Base-by-base conservation (phyloP, 345 rosid species). In the Salix purpurea region DNA sequence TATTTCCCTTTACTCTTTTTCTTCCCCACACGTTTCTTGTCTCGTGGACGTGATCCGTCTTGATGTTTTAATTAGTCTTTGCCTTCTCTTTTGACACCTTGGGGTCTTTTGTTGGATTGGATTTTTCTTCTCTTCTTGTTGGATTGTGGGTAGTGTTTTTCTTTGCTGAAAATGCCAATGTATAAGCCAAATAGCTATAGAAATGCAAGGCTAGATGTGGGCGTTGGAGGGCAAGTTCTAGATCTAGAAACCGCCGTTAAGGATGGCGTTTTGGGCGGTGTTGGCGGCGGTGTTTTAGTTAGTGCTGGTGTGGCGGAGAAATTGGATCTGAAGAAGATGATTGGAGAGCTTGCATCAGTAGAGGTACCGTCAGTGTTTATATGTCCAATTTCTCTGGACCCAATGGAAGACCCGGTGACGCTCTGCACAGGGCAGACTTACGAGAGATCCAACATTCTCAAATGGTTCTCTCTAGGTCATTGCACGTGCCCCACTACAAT, bases 381-480 rank as follows among this genome's bases (percentile, higher is more conserved):
- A 24, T 91, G 96, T 76, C 96, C 96, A 39, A 91, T 91, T 78
- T 91, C 96, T 28, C 85, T 91, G 26, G 90, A 91, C 75, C 91
- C 96, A 79, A 91, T 91, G 96, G 89, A 84, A 76, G 96, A 91
- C 77, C 96, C 96, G n/a, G 93, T 91, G 13, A 91, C 96, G 3
- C 90, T 91, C 30, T 91, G 93, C 85, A 91, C 96, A 0, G 96
- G 96, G 76, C 96, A 91, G 78, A 91, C 96, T 37, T 91, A 91
- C 36, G 96, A 91, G 86, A 84, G 89, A 83, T 86, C 83, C 71
- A 91, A 91, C 80, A 89, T 91, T 82, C 85, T 86, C 77, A 91
- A 89, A 76, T 91, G 96, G 96, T 89, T 91, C 77, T 88, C 70
- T 30, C 75, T 91, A 71, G 93, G 93, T 30, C 96, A 86, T 36